phyloP scores from a whole-genome alignment of 2,329 filamentous ascomycete genomes.

The Fusarium metavorans region DNA sequence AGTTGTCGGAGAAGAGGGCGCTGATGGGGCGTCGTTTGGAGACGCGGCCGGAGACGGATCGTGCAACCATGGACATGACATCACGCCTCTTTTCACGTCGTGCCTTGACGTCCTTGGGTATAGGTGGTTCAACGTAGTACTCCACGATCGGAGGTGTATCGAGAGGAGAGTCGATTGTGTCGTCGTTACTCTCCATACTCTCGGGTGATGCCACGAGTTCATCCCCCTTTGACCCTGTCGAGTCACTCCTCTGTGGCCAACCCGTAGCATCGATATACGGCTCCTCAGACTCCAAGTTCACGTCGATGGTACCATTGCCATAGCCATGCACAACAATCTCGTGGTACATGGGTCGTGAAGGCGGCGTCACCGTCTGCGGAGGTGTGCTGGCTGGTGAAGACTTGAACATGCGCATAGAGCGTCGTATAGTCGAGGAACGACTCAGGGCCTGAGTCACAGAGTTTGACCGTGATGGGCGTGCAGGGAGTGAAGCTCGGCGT shows the following conservation, averaged over 20 bases:
- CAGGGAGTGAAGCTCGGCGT: conserved; percentile 28
- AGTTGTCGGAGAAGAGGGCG: conserved; percentile 43
- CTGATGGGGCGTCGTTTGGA: conserved; percentile 45
- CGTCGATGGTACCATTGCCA: conserved; percentile 63
- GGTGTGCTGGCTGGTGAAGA: conserved; percentile 30
- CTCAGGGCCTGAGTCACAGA: conserved; percentile 47
- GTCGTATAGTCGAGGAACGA: conserved; percentile 50
- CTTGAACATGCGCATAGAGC: conserved; percentile 50
- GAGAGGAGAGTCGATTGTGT: conserved; percentile 42
- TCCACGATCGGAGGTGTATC: conserved; percentile 36
- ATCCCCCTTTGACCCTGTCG: conserved; percentile 44
- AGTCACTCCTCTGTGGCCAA: conserved; percentile 41
- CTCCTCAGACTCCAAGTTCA: conserved; percentile 40
- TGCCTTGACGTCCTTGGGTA: conserved; percentile 36
- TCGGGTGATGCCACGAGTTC: conserved; percentile 37
- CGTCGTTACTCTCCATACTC: conserved; percentile 44
- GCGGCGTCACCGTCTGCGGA: conserved; percentile 24
- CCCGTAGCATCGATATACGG: conserved; percentile 12
- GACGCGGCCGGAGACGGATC: conserved; percentile 42
- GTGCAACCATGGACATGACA: conserved; percentile 44
- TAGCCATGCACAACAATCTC: conserved; percentile 67
- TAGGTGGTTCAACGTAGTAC: conserved; percentile 26
- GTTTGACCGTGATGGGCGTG: conserved; percentile 45
- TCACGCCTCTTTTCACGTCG: conserved; percentile 46
- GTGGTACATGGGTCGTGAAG: conserved; percentile 51